A percentile compares a stretch with the other conserved stretches of the same genome.
phyloP scores from a whole-genome alignment of 192 early-diverging fungal genomes.

The Haplosporangium gracile region DNA sequence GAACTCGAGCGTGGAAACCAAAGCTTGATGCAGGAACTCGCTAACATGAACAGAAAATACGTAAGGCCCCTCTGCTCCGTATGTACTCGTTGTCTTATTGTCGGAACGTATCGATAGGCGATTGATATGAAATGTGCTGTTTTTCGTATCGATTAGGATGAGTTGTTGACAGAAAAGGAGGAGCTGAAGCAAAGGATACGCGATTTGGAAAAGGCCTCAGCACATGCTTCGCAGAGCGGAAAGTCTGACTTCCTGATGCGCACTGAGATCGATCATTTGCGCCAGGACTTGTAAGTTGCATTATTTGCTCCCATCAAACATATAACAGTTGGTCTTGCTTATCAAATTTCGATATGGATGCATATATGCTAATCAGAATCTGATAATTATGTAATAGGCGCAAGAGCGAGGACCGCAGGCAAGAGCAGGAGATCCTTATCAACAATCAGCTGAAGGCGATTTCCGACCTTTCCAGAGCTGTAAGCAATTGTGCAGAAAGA shows the following conservation, averaged over 20 bases:
- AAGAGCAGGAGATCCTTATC: conserved; percentile 75
- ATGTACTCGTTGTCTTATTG: too few relatives aligned
- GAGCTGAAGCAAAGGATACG: conserved; percentile 79
- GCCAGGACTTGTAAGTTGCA: conserved; percentile 80
- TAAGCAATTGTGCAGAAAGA: conserved; percentile 31
- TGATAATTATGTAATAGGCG: conserved; percentile 58
- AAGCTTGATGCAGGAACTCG: conserved; percentile 28
- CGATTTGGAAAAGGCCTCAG: conserved; percentile 83
- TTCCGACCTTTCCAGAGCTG: conserved; percentile 73
- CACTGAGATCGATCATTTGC: conserved; percentile 89
- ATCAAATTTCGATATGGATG: not conserved
- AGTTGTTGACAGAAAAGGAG: conserved; percentile 77
- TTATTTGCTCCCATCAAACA: not conserved
- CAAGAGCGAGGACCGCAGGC: conserved; percentile 80
- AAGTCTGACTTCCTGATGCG: conserved; percentile 87
- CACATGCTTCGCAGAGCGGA: conserved; percentile 79
- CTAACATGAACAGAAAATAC: conserved; percentile 53
- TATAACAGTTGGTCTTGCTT: too few relatives aligned
- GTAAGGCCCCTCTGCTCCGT: not conserved
- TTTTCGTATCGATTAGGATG: conserved; percentile 67
- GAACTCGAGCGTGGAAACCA: conserved; percentile 54
- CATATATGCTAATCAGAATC: not conserved
- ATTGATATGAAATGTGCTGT: not conserved
- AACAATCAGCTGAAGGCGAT: conserved; percentile 73
- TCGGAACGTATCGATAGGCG: not conserved